Conservation (phyloP, 192 early-diverging fungal genomes). For the Linnemannia hyalina region DNA sequence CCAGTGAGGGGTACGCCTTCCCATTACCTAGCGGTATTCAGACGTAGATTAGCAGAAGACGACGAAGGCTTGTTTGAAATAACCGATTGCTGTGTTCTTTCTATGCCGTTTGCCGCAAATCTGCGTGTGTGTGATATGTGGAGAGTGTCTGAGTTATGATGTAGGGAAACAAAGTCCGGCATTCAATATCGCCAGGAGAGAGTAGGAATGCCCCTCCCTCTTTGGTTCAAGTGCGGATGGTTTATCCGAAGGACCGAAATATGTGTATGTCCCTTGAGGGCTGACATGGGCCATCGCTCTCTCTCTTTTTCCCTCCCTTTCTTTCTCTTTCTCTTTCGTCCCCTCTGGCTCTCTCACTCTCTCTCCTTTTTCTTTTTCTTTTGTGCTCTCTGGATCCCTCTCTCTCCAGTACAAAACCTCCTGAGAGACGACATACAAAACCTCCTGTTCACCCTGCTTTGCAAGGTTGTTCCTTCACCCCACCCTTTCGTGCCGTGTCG, state of each 20-base stretch:
- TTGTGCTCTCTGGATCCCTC: neutral
- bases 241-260: slow-evolving; percentile 5
- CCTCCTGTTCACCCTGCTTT: slow-evolving; percentile 6
- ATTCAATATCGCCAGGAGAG: no score
- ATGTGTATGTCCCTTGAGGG: neutral
- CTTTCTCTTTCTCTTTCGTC: neutral
- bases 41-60: slow-evolving; percentile 14
- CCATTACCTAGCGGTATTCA: slow-evolving; percentile 56
- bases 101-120: no score
- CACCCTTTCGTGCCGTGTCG: neutral
- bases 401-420: neutral
- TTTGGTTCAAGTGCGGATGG: neutral
- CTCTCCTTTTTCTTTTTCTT: neutral
- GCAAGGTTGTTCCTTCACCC: neutral
- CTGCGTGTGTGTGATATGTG: no score
- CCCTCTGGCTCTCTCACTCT: neutral
- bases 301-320: neutral
- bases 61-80: neutral
- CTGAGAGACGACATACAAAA: neutral
- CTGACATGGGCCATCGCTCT: neutral
- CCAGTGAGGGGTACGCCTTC: slow-evolving; percentile 43
- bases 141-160: no score
- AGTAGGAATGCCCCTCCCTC: no score
- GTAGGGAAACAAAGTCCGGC: no score
- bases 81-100: neutral